phyloP scores from a whole-genome alignment of 1,284 basidiomycete genomes.

The Heterobasidion parviporum region DNA sequence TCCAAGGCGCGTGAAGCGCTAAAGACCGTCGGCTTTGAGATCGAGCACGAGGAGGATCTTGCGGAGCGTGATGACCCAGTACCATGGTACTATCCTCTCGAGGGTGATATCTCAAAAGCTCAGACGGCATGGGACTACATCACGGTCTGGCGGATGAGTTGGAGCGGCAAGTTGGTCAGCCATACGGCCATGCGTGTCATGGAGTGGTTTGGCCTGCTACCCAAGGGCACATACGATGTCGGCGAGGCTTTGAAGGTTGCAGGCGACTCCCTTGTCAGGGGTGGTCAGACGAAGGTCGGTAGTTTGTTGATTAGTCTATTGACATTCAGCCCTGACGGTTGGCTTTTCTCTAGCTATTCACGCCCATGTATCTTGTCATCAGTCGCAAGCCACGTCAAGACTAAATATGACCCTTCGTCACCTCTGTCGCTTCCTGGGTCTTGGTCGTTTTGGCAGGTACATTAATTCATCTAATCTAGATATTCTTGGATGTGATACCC shows the following conservation, averaged over 20 bases:
- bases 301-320: slow-evolving; percentile 3
- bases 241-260: slow-evolving; percentile 87
- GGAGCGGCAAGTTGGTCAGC: slow-evolving; percentile 80
- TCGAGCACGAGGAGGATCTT: slow-evolving; percentile 91
- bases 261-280: slow-evolving; percentile 71
- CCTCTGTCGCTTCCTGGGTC: neutral
- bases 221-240: slow-evolving; percentile 91
- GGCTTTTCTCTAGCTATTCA: slow-evolving; percentile 51
- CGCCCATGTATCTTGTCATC: slow-evolving; percentile 72
- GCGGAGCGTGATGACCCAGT: slow-evolving; percentile 79
- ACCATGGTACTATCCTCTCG: slow-evolving; percentile 95
- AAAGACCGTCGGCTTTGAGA: slow-evolving; percentile 79
- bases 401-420: neutral
- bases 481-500: no score
- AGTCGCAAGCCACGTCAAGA: slow-evolving; percentile 47
- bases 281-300: slow-evolving; percentile 80
- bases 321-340: neutral
- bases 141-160: slow-evolving; percentile 86
- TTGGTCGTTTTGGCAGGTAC: neutral
- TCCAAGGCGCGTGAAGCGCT: slow-evolving; percentile 72
- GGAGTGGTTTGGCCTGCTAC: slow-evolving; percentile 76
- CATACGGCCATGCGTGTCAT: slow-evolving; percentile 75
- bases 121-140: slow-evolving; percentile 93
- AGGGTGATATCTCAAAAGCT: slow-evolving; percentile 87
- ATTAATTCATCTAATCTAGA: neutral